A percentile compares a stretch with the other conserved stretches of the same genome.
These are phyloP conservation scores for Phanerodontia chrysosporium DNA, from an alignment of 768 basidiomycete species.

Conservation along the genomic window DNA sequence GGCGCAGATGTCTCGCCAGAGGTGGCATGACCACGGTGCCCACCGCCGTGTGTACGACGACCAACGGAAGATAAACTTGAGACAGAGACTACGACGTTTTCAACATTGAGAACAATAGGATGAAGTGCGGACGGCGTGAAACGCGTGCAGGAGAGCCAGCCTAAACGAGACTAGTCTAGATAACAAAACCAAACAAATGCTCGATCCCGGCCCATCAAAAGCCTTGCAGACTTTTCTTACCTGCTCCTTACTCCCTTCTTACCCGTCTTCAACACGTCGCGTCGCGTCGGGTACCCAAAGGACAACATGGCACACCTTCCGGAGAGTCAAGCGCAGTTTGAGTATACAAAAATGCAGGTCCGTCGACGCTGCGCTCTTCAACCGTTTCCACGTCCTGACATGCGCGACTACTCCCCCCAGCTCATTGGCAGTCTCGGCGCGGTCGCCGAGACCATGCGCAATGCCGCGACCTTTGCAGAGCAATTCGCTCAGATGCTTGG, in stretches of 20 bases:
- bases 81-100: not conserved
- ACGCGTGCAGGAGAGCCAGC: not conserved
- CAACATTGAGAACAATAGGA: not conserved
- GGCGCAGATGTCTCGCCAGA: not conserved
- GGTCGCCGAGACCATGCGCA: slow-evolving; percentile 61
- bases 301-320: slow-evolving; percentile 18
- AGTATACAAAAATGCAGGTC: slow-evolving; percentile 28
- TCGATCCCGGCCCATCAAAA: slow-evolving; percentile 22
- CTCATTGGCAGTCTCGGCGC: slow-evolving; percentile 49
- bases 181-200: slow-evolving; percentile 26
- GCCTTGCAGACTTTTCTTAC: slow-evolving; percentile 31
- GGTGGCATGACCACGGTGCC: not conserved
- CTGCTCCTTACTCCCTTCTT: slow-evolving; percentile 33
- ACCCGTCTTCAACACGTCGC: slow-evolving; percentile 23
- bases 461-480: slow-evolving; percentile 58
- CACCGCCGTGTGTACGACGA: not conserved
- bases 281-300: slow-evolving; percentile 19
- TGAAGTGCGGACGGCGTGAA: not conserved
- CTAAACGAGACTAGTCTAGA: slow-evolving; percentile 6
- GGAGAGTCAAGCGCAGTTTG: slow-evolving; percentile 23
- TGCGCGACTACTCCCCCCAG: slow-evolving; percentile 27
- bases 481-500: slow-evolving; percentile 49
- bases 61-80: not conserved
- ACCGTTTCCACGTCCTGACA: not conserved
- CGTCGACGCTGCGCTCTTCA: not conserved